phyloP scores from a whole-genome alignment of 352 stramenopile genomes.

The Phytopythium mirpurense region DNA sequence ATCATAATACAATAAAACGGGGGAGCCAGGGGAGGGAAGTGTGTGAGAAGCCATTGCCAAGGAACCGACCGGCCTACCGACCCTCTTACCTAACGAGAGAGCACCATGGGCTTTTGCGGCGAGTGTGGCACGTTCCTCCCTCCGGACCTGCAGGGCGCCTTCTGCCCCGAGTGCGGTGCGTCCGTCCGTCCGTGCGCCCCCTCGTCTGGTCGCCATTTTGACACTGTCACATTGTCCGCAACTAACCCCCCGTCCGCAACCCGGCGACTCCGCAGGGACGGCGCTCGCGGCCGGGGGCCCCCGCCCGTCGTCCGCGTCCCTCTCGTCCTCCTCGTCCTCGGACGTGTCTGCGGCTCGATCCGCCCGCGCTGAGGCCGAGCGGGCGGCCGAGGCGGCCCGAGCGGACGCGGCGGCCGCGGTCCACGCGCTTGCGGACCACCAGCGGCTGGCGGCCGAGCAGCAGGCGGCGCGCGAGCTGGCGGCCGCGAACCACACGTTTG shows the following conservation, averaged over 20 bases:
- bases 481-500: constrained; percentile 22
- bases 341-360: constrained; percentile 22
- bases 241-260: not conserved
- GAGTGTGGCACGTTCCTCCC: constrained; percentile 67
- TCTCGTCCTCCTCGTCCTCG: constrained; percentile 7
- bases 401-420: constrained; percentile 40
- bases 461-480: constrained; percentile 30
- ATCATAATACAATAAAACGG: too few relatives aligned
- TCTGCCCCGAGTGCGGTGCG: constrained; percentile 76
- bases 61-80: too few relatives aligned
- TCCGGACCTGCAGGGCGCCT: constrained; percentile 46
- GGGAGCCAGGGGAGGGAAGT: too few relatives aligned
- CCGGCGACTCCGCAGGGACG: not conserved
- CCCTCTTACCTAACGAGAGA: too few relatives aligned
- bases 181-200: too few relatives aligned
- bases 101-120: constrained; percentile 76
- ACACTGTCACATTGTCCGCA: not conserved
- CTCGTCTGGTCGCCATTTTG: too few relatives aligned
- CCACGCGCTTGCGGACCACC: constrained; percentile 40
- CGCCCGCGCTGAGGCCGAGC: constrained; percentile 36
- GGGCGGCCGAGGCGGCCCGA: constrained; percentile 29
- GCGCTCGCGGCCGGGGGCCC: not conserved
- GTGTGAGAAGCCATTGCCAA: too few relatives aligned
- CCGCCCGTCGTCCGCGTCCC: constrained; percentile 10
- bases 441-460: constrained; percentile 31